These are phyloP conservation scores for Alnus glutinosa DNA, from an alignment of 306 rosid species.

Conservation along the genomic window DNA sequence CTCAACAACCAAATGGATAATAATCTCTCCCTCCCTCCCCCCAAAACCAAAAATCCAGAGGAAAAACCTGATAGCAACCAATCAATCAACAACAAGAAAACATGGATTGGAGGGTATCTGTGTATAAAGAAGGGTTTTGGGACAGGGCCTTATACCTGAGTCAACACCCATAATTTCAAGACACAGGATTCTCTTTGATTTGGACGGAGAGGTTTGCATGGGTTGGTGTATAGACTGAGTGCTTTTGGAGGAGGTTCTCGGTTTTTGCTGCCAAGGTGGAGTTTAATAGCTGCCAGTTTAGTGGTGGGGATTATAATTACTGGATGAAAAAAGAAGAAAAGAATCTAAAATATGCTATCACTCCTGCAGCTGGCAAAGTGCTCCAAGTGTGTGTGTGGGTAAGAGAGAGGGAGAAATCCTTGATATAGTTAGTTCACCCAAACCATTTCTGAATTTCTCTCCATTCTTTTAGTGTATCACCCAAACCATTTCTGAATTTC, in stretches of 20 bases:
- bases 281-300: slow-evolving; percentile 35
- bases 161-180: slow-evolving; percentile 87
- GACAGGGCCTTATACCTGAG: slow-evolving; percentile 71
- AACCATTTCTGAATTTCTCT: too few species aligned
- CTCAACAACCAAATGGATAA: too few species aligned
- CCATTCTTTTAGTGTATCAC: too few species aligned
- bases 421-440: too few species aligned
- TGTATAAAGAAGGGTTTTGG: slow-evolving; percentile 61
- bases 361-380: slow-evolving; percentile 44
- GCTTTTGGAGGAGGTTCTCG: slow-evolving; percentile 50
- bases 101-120: slow-evolving; percentile 51
- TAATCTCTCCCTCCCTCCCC: too few species aligned
- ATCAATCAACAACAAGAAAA: too few species aligned
- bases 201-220: slow-evolving; percentile 50
- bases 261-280: slow-evolving; percentile 50
- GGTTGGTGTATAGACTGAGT: slow-evolving; percentile 58
- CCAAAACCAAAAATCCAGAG: too few species aligned
- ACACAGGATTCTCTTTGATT: slow-evolving; percentile 79
- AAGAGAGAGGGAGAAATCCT: neutral
- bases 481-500: too few species aligned
- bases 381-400: neutral
- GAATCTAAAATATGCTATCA: slow-evolving; percentile 43
- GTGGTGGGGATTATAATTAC: slow-evolving; percentile 41
- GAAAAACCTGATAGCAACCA: too few species aligned
- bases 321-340: slow-evolving; percentile 50